phyloP scores from a whole-genome alignment of 176 grass and related monocot genomes.

The Hordeum vulgare region DNA sequence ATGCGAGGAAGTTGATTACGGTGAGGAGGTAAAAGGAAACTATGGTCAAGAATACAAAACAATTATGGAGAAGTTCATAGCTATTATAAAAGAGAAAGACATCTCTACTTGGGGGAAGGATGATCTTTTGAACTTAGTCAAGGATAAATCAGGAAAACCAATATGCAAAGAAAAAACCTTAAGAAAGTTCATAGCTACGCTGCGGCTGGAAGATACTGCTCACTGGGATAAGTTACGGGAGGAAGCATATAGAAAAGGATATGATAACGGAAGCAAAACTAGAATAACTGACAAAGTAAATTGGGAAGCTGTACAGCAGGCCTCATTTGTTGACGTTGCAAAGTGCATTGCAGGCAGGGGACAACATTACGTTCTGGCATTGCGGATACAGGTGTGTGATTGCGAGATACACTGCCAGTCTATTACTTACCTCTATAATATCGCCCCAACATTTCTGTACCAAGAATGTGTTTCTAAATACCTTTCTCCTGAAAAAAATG shows the following conservation, averaged over 20 bases:
- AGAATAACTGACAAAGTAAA: slow-evolving; percentile 24
- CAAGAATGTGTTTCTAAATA: slow-evolving; percentile 13
- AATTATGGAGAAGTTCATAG: slow-evolving; percentile 32
- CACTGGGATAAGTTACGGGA: slow-evolving; percentile 29
- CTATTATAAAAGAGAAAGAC: slow-evolving; percentile 26
- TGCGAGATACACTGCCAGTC: not conserved
- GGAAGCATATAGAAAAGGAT: slow-evolving; percentile 32
- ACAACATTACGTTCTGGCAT: slow-evolving; percentile 37
- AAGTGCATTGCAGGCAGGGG: slow-evolving; percentile 32
- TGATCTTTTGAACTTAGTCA: slow-evolving; percentile 27
- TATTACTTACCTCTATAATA: not conserved
- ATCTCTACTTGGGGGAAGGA: slow-evolving; percentile 28
- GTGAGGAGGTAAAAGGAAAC: slow-evolving; percentile 3
- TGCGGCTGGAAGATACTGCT: slow-evolving; percentile 10
- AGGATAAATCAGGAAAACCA: slow-evolving; percentile 25
- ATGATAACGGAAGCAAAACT: not conserved
- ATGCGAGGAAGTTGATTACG: not conserved
- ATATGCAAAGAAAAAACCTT: slow-evolving; percentile 8
- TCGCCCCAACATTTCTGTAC: not conserved
- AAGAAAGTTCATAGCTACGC: slow-evolving; percentile 24
- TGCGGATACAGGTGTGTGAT: slow-evolving; percentile 34
- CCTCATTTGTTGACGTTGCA: slow-evolving; percentile 13
- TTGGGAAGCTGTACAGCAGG: slow-evolving; percentile 30
- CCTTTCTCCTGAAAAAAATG: not conserved
- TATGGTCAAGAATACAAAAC: slow-evolving; percentile 25